Percentiles rank a stretch among this genome's conserved stretches.
Conservation (phyloP, 129 eudicot species). For the Flaveria bidentis region DNA sequence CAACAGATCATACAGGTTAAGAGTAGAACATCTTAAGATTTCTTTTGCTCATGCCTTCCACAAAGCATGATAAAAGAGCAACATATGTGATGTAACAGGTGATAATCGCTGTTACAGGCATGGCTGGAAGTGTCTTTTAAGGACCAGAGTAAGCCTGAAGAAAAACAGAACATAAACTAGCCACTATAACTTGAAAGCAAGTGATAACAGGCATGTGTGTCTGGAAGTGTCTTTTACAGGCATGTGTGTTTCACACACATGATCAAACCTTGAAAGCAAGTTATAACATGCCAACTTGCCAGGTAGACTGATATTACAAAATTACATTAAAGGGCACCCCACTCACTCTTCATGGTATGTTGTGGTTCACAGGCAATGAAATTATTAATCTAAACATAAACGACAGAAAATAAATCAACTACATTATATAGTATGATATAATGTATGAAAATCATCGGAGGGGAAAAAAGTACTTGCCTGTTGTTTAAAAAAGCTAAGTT, state of each 20-base stretch:
- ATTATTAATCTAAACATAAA: constrained; percentile 11
- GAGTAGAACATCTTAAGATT: constrained; percentile 1
- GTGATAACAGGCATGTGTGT: no score
- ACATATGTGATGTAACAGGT: constrained; percentile 8
- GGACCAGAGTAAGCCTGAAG: background rate
- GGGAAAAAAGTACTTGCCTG: constrained; percentile 51
- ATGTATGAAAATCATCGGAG: background rate
- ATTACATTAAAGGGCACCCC: constrained; percentile 14
- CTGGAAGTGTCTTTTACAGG: no score
- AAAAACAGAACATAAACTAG: constrained; percentile 16
- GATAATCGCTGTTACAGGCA: constrained; percentile 4
- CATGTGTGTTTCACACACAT: no score
- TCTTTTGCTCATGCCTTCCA: constrained; percentile 11
- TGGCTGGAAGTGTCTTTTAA: background rate
- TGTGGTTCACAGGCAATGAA: constrained; percentile 1
- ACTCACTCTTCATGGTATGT: constrained; percentile 1
- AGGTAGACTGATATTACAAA: constrained; percentile 17
- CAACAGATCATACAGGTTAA: constrained; percentile 2
- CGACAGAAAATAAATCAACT: constrained; percentile 2
- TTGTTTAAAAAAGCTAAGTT: constrained; percentile 76
- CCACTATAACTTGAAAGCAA: background rate
- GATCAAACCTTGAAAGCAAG: no score
- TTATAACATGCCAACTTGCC: background rate
- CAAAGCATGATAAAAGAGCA: background rate
- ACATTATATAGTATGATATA: background rate